These are phyloP conservation scores for Pseudogymnoascus sp. DNA, from an alignment of 2,329 filamentous ascomycete genomes.

Conservation along the genomic window DNA sequence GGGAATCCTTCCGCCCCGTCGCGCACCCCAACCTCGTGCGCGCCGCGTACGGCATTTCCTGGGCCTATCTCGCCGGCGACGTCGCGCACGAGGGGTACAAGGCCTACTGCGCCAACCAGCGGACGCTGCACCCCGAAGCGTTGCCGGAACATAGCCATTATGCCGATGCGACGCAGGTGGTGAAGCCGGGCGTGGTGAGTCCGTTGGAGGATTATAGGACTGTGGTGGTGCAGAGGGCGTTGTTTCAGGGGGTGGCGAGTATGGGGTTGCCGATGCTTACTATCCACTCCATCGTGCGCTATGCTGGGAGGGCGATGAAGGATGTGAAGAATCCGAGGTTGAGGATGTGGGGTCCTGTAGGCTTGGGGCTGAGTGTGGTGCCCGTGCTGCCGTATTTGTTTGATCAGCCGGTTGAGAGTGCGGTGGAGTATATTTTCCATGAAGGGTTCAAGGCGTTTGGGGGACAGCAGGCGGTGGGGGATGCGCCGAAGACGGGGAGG, in stretches of 20 bases:
- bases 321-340: conserved; percentile 65
- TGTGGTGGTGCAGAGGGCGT: conserved; percentile 81
- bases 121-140: conserved; percentile 58
- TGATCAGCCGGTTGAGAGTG: conserved; percentile 85
- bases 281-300: conserved; percentile 85
- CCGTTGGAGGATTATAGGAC: conserved; percentile 83
- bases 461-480: conserved; percentile 48
- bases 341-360: conserved; percentile 84
- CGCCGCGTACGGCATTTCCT: conserved; percentile 80
- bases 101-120: conserved; percentile 80
- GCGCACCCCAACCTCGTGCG: conserved; percentile 78
- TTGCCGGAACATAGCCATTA: not conserved
- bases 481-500: conserved; percentile 45
- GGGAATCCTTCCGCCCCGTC: conserved; percentile 89
- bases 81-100: conserved; percentile 93
- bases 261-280: conserved; percentile 94
- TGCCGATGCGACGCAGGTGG: too few relatives aligned
- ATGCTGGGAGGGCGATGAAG: conserved; percentile 81
- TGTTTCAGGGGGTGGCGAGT: conserved; percentile 84
- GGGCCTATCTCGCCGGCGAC: conserved; percentile 86
- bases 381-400: conserved; percentile 79
- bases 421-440: conserved; percentile 85
- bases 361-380: conserved; percentile 67
- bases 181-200: conserved; percentile 42
- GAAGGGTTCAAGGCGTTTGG: conserved; percentile 68